Percentiles rank a stretch among this genome's conserved stretches.
These are phyloP conservation scores for Kwoniella sp. DNA, from an alignment of 768 basidiomycete species.

Conservation along the genomic window DNA sequence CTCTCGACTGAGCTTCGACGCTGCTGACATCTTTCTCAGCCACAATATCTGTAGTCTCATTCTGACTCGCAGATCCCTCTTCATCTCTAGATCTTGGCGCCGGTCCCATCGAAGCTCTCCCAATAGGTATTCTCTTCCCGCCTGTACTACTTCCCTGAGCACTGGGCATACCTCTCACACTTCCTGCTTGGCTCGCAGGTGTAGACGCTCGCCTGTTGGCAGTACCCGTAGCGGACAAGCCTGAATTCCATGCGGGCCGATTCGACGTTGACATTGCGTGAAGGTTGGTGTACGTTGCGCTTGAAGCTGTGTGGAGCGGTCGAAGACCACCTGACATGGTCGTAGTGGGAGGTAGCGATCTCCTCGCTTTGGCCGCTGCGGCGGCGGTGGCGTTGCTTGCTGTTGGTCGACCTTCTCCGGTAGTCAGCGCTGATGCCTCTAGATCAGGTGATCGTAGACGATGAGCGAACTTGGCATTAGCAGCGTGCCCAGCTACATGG, in stretches of 20 bases:
- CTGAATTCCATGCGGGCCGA: conserved; percentile 27
- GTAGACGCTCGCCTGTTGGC: conserved; percentile 10
- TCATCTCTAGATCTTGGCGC: not conserved
- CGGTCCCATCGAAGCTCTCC: conserved; percentile 5
- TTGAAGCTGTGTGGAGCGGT: conserved; percentile 13
- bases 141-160: not conserved
- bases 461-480: conserved; percentile 89
- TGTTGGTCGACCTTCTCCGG: conserved; percentile 10
- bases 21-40: no score
- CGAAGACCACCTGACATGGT: conserved; percentile 12
- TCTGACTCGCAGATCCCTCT: no score
- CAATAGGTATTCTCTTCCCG: conserved; percentile 13
- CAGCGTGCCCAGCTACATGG: conserved; percentile 51
- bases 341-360: conserved; percentile 46
- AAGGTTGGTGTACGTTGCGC: conserved; percentile 2
- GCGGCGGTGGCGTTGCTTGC: conserved; percentile 1
- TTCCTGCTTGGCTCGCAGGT: conserved; percentile 13
- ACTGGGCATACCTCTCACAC: not conserved
- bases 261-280: not conserved
- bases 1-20: no score
- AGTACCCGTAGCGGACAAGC: conserved; percentile 5
- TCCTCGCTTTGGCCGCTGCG: conserved; percentile 24
- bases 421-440: conserved; percentile 11
- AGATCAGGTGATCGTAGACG: conserved; percentile 71
- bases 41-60: no score